Evolutionary conservation across 305 asterid species (phyloP), one percentile per base, ranked within the genome.

Genomic region (Stenogyne calaminthoides): DNA sequence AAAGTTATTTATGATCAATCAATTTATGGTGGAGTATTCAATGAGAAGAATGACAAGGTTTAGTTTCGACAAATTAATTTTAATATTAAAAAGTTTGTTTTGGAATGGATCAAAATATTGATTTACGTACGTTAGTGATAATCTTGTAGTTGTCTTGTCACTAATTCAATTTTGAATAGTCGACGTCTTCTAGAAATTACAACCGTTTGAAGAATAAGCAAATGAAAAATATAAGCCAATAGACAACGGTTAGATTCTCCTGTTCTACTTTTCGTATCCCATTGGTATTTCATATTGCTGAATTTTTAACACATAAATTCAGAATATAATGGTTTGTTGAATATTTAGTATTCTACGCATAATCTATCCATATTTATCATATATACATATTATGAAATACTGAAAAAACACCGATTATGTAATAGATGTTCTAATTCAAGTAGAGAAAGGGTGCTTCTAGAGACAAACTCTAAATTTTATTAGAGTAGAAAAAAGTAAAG

Each of bases 121-220:
- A 25, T 25, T 25, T 25, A 25, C 29, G 29, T 25, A 22, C n/a
- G 49, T 42, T 11, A 22, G 37, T 57, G 12, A 22, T 22, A 22
- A 57, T 57, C n/a, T 54, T 40, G 63, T 55, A 29, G 57, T n/a
- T 68, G 72, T 20, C 58, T 32, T 73, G 76, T 20, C 69, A 62
- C 18, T 67, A 54, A 62, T 40, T 20, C 10, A 1, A 9, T 29
- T 15, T 42, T 12, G 70, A 74, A 47, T 47, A 9, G 77, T 79
- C 70, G 18, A 64, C 51, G 34, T 57, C 70, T 79, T 74, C 74
- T 61, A 57, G 79, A 70, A 77, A 71, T n/a, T n/a, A n/a, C 29
- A 36, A 58, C 65, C 27, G 8, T 64, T 70, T 42, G 56, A 63
- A 64, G 70, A 73, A 63, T 32, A 18, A 72, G 55, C 71, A 60